Evolutionary conservation across 257 asterid genomes (phyloP).

Genomic region (Solanum stenotomum): DNA sequence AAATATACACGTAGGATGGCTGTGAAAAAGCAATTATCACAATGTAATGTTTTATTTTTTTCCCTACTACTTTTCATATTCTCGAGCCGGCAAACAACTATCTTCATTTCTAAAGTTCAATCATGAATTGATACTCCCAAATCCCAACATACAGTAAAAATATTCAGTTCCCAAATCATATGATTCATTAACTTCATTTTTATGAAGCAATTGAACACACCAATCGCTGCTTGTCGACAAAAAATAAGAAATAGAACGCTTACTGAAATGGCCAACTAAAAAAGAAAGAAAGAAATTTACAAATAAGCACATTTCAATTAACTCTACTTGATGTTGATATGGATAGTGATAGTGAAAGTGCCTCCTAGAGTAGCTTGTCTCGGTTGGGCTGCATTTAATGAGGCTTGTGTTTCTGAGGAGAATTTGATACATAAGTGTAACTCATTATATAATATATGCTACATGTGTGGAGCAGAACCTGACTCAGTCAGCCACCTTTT

Average conservation of each 20-base stretch:
- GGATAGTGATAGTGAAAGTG: not conserved
- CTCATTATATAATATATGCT: not conserved
- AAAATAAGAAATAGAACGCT: not conserved
- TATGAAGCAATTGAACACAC: not conserved
- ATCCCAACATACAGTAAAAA: not conserved
- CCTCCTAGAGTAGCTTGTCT: not conserved
- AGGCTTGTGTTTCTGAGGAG: not conserved
- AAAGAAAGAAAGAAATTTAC: not conserved
- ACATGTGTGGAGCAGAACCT: not conserved
- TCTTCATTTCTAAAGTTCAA: not conserved
- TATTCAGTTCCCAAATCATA: no score
- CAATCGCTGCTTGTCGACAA: not conserved
- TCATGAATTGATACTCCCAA: not conserved
- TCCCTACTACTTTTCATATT: not conserved
- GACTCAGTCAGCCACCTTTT: not conserved
- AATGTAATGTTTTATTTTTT: not conserved
- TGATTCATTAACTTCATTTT: not conserved
- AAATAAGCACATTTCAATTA: not conserved
- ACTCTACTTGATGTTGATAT: not conserved
- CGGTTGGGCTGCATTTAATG: not conserved
- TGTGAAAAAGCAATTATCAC: not conserved
- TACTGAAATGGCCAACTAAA: not conserved
- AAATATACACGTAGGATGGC: not conserved
- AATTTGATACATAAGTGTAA: not conserved
- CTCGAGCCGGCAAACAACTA: not conserved